Evolutionary conservation across 257 asterid species (phyloP), one percentile per base, ranked within the genome.

Genomic region (Ocimum tenuiflorum): DNA sequence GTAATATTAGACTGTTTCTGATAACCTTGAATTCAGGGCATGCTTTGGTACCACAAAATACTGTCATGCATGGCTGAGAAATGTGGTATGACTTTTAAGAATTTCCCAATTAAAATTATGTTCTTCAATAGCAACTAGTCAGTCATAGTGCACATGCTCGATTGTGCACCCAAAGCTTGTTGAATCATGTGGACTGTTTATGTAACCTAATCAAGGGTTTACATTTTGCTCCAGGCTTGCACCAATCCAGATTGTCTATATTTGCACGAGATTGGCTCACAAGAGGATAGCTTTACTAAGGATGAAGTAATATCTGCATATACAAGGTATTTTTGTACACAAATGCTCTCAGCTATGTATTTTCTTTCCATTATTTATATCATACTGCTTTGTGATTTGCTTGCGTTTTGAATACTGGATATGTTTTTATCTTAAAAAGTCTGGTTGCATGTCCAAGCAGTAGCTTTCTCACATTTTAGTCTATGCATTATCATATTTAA

Each of bases 21-120:
- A 78, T 71, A 82, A 50, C 9, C 48, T 33, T 67, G 38, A 41
- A 59, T 79, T 71, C 94, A 94, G 99, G 95, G 99, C 95, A 4
- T 89, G 95, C 71, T 89, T 84, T 74, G 96, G 96, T 62, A 89
- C 96, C 62, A 89, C 96, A 35, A 89, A 89, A 80, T 89, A 86
- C 75, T 89, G 96, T 63, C 96, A 86, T 81, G 92, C 96, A 50
- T 89, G 96, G 96, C 77, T 89, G 77, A 86, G 92, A 78, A 86
- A 84, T 60, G 69, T 79, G 95, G 96, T 89, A 85, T 36, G 78
- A 10, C 71, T 54, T 76, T 17, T 51, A 35, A 45, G 35, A 54
- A 72, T 57, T 65, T 47, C 50, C 38, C 70, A 8, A 33, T 53
- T 49, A 36, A 52, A 64, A 41, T 55, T 31, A 7, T 53, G 33